Conservation (phyloP, 2,329 filamentous ascomycete genomes). For the Penicillium janthinellum region DNA sequence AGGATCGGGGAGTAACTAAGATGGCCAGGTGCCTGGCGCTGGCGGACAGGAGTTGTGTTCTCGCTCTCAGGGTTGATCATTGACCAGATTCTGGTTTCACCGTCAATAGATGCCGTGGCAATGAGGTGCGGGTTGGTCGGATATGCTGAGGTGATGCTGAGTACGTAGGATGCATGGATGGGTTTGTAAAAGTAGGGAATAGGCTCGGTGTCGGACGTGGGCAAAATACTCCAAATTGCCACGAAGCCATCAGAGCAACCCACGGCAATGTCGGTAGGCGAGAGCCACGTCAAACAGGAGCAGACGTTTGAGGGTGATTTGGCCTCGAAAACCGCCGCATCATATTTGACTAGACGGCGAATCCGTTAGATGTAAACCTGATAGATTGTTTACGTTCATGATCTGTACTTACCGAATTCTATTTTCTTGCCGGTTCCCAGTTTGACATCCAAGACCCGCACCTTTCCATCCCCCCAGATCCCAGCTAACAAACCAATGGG, state of each 20-base stretch:
- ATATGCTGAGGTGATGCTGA: conserved; percentile 51
- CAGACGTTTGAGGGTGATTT: conserved; percentile 55
- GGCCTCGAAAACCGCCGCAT: conserved; percentile 53
- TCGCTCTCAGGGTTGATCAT: conserved; percentile 52
- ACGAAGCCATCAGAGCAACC: conserved; percentile 60
- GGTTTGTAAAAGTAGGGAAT: conserved; percentile 41
- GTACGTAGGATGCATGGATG: conserved; percentile 42
- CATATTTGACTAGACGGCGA: conserved; percentile 42
- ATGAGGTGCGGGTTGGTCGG: conserved; percentile 57
- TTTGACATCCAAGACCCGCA: conserved; percentile 58
- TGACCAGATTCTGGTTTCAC: conserved; percentile 58
- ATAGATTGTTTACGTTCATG: neutral
- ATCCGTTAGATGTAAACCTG: neutral
- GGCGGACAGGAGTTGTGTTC: conserved; percentile 49
- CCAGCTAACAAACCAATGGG: conserved; percentile 57
- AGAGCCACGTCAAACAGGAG: conserved; percentile 60
- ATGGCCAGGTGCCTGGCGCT: conserved; percentile 51
- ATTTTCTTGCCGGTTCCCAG: conserved; percentile 29
- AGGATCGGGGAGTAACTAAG: conserved; percentile 59
- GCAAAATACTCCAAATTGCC: conserved; percentile 54
- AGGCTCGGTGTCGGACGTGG: conserved; percentile 22
- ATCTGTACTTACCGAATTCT: conserved; percentile 35
- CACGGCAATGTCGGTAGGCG: conserved; percentile 55
- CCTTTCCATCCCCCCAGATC: conserved; percentile 60
- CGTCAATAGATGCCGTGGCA: conserved; percentile 56